Evolutionary conservation across 1,284 basidiomycete species (phyloP).

Genomic region (Vanrija pseudolonga): DNA sequence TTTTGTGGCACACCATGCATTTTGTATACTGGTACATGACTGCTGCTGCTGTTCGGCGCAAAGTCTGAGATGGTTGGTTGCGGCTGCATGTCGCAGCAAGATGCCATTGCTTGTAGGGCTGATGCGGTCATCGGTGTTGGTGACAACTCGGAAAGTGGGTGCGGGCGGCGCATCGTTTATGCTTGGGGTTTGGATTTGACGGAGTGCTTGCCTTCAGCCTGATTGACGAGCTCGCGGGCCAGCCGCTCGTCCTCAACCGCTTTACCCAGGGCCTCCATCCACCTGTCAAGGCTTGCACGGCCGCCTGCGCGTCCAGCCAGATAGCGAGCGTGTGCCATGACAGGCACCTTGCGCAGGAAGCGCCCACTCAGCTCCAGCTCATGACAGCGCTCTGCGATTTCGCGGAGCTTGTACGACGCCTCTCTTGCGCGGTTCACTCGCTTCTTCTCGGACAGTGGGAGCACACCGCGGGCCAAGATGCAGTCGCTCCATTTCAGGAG

Average conservation of each 20-base stretch:
- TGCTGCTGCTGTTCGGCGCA: not conserved
- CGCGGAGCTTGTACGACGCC: conserved; percentile 4
- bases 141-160: not conserved
- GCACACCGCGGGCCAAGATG: not conserved
- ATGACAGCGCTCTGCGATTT: conserved; percentile 2
- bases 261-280: conserved; percentile 63
- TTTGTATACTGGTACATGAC: not conserved
- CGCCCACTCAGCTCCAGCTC: conserved; percentile 4
- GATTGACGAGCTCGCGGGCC: not conserved
- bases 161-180: not conserved
- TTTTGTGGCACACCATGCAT: not conserved
- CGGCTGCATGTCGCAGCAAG: not conserved
- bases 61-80: not conserved
- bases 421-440: conserved; percentile 7
- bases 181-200: not conserved
- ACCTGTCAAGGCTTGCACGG: conserved; percentile 24
- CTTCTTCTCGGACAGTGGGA: not conserved
- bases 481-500: conserved; percentile 21
- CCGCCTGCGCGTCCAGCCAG: conserved; percentile 50
- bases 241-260: conserved; percentile 55
- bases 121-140: not conserved
- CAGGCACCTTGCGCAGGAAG: conserved; percentile 74
- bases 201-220: not conserved
- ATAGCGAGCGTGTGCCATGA: conserved; percentile 81
- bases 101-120: not conserved